A percentile compares a stretch with the other conserved stretches of the same genome.
phyloP scores from a whole-genome alignment of 2,329 filamentous ascomycete genomes.

The Clarireedia sp. region DNA sequence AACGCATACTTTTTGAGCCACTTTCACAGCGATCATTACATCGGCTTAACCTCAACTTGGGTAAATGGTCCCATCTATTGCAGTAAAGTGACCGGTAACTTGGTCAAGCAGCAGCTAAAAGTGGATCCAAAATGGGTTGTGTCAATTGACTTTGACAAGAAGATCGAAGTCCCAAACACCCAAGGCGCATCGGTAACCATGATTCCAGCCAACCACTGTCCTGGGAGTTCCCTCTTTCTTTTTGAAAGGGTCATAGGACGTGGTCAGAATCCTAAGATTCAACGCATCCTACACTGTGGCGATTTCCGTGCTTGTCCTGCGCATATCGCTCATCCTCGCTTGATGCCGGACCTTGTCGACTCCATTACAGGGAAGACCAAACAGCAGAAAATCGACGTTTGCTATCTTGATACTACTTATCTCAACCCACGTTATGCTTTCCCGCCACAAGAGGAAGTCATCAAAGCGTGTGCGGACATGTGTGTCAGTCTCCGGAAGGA shows the following conservation, averaged over 20 bases:
- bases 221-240: constrained; percentile 85
- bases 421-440: constrained; percentile 94
- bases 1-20: constrained; percentile 95
- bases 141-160: constrained; percentile 75
- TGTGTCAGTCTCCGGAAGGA: constrained; percentile 71
- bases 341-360: constrained; percentile 69
- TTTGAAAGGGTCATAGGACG: constrained; percentile 72
- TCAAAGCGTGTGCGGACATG: constrained; percentile 78
- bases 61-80: constrained; percentile 93
- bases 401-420: constrained; percentile 96
- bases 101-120: constrained; percentile 77
- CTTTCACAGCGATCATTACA: constrained; percentile 96
- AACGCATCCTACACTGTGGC: constrained; percentile 87
- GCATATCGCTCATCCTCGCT: constrained; percentile 73
- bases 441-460: constrained; percentile 79
- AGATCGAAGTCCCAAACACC: constrained; percentile 70
- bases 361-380: constrained; percentile 59
- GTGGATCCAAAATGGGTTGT: constrained; percentile 83
- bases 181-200: constrained; percentile 82
- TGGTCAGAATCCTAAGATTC: constrained; percentile 50
- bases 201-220: constrained; percentile 95
- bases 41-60: constrained; percentile 84
- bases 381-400: constrained; percentile 87
- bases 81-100: constrained; percentile 82
- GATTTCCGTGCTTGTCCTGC: constrained; percentile 87